Evolutionary conservation across 495 filamentous ascomycete genomes (phyloP).

Genomic region (Penicillium argentinense): DNA sequence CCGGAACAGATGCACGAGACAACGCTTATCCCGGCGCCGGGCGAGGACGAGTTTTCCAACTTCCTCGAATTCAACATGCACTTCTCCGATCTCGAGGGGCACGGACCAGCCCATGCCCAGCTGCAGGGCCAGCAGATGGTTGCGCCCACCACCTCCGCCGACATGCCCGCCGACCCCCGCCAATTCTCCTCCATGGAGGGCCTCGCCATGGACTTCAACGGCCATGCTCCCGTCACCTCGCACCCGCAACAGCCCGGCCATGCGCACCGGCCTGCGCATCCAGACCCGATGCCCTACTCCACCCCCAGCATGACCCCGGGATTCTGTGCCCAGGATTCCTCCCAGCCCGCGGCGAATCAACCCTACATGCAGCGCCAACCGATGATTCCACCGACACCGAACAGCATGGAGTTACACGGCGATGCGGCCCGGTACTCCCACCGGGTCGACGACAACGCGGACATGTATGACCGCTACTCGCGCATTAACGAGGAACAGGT

Average conservation of each 20-base stretch:
- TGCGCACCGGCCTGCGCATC: background rate
- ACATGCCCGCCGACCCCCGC: constrained; percentile 28
- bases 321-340: constrained; percentile 40
- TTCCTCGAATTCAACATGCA: constrained; percentile 55
- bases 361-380: constrained; percentile 53
- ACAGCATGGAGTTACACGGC: constrained; percentile 85
- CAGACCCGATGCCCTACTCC: constrained; percentile 29
- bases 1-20: constrained; percentile 38
- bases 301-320: constrained; percentile 36
- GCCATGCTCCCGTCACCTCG: constrained; percentile 14
- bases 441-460: constrained; percentile 59
- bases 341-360: constrained; percentile 37
- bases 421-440: constrained; percentile 62
- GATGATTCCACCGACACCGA: constrained; percentile 88
- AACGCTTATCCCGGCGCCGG: constrained; percentile 29
- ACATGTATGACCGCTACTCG: constrained; percentile 71
- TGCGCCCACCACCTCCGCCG: constrained; percentile 21
- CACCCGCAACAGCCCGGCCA: constrained; percentile 20
- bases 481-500: constrained; percentile 81
- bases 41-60: constrained; percentile 53
- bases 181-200: constrained; percentile 26
- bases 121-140: constrained; percentile 31
- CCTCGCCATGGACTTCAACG: constrained; percentile 37
- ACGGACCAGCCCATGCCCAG: constrained; percentile 37
- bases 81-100: constrained; percentile 48